Conservation (phyloP, 2,329 filamentous ascomycete species). For the Stachybotrys elegans region DNA sequence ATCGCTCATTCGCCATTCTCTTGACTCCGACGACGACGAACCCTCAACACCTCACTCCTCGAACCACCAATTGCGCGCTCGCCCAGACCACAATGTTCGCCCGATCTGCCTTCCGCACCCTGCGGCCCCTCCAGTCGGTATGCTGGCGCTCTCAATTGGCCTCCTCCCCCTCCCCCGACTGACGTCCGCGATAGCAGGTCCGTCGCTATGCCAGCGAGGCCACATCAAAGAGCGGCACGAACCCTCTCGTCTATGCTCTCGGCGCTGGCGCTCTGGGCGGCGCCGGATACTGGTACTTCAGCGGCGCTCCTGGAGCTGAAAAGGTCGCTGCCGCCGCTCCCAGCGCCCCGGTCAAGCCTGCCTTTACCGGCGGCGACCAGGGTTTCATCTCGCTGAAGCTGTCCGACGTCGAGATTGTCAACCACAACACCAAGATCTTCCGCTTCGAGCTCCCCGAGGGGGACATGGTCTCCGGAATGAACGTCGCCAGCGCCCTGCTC, state of each 20-base stretch:
- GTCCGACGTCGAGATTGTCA: slow-evolving; percentile 71
- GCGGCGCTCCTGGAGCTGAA: slow-evolving; percentile 46
- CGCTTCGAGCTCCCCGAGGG: slow-evolving; percentile 82
- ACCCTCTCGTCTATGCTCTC: slow-evolving; percentile 55
- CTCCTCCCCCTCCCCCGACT: slow-evolving; percentile 6
- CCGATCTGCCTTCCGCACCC: slow-evolving; percentile 58
- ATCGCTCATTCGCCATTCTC: too few relatives aligned
- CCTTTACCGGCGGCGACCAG: slow-evolving; percentile 80
- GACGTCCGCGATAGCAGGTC: slow-evolving; percentile 36
- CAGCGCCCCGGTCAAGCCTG: slow-evolving; percentile 39
- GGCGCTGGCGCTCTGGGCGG: slow-evolving; percentile 55
- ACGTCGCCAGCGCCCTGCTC: slow-evolving; percentile 79
- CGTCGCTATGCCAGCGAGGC: slow-evolving; percentile 66
- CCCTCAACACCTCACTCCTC: too few relatives aligned
- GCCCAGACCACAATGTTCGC: slow-evolving; percentile 54
- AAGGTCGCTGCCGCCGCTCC: slow-evolving; percentile 45
- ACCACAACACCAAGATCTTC: slow-evolving; percentile 92
- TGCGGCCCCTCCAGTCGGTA: slow-evolving; percentile 63
- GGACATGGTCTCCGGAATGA: slow-evolving; percentile 78
- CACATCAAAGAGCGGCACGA: slow-evolving; percentile 44
- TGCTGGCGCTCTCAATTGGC: slow-evolving; percentile 22
- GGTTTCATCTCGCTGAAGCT: slow-evolving; percentile 81
- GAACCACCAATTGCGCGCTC: too few relatives aligned
- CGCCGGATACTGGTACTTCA: slow-evolving; percentile 52
- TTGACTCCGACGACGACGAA: too few relatives aligned